phyloP scores from a whole-genome alignment of 2,329 filamentous ascomycete species.

The Colletotrichum gigasporum region DNA sequence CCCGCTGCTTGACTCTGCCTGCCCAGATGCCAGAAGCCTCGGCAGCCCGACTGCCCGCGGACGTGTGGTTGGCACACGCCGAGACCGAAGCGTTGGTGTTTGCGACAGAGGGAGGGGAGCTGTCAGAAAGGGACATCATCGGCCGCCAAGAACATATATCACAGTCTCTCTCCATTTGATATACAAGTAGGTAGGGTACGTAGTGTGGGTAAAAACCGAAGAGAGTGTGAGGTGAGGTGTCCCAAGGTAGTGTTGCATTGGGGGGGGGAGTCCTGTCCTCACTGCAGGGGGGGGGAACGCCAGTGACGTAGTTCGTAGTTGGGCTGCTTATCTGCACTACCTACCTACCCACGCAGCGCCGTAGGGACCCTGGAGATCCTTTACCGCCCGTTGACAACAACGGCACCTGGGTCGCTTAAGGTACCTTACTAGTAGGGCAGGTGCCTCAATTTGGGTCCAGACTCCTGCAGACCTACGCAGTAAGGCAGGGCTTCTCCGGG shows the following conservation, averaged over 20 bases:
- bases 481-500: not conserved
- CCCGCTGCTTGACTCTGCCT: conserved; percentile 4
- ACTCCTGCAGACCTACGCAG: too few relatives aligned
- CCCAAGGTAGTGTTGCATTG: not conserved
- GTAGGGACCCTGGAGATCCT: not conserved
- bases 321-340: too few relatives aligned
- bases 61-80: conserved; percentile 12
- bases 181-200: not conserved
- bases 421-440: too few relatives aligned
- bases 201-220: not conserved
- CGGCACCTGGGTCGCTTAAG: too few relatives aligned
- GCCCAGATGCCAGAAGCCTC: conserved; percentile 8
- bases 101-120: too few relatives aligned
- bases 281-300: not conserved
- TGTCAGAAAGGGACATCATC: conserved; percentile 2
- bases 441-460: too few relatives aligned
- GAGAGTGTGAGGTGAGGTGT: not conserved
- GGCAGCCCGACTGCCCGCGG: not conserved
- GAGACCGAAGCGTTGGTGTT: too few relatives aligned
- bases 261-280: not conserved
- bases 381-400: conserved; percentile 2
- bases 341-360: too few relatives aligned
- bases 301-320: conserved; percentile 10
- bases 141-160: not conserved
- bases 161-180: not conserved